A percentile compares a stretch with the other conserved stretches of the same genome.
Evolutionary conservation across 2,329 filamentous ascomycete genomes (phyloP).

Genomic region (Mycosphaerella sp.): DNA sequence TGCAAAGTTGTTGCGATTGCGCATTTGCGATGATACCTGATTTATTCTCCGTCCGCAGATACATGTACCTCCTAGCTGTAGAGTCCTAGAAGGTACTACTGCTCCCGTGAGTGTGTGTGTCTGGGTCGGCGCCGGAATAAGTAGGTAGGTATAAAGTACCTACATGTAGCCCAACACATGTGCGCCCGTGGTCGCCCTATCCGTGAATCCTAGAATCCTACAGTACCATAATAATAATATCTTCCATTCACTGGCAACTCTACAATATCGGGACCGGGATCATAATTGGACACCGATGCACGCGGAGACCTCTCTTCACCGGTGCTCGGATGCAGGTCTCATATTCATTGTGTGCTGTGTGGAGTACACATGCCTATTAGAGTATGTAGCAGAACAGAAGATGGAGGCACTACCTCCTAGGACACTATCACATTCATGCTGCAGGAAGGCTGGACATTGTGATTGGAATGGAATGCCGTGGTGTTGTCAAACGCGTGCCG

Average conservation of each 20-base stretch:
- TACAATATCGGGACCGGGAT: not conserved
- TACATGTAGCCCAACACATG: not conserved
- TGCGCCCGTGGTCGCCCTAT: slow-evolving; percentile 11
- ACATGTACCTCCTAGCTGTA: too few species aligned
- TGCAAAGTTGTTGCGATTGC: not conserved
- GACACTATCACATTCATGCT: too few species aligned
- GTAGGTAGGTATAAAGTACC: too few species aligned
- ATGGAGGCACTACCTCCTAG: too few species aligned
- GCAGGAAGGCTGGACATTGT: not conserved
- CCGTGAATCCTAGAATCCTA: slow-evolving; percentile 16
- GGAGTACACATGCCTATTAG: not conserved
- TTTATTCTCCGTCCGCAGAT: too few species aligned
- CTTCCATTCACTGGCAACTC: slow-evolving; percentile 10
- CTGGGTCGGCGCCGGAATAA: not conserved
- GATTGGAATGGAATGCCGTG: not conserved
- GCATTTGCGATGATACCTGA: too few species aligned
- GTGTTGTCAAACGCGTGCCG: not conserved
- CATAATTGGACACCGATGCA: slow-evolving; percentile 2
- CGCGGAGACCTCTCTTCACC: slow-evolving; percentile 9
- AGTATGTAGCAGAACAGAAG: not conserved
- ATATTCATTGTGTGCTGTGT: not conserved
- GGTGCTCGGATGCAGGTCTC: slow-evolving; percentile 12
- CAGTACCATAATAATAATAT: not conserved
- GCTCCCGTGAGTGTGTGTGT: not conserved
- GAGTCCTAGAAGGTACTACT: too few species aligned